Conservation (phyloP, 1,284 basidiomycete species). For the Pterula multifida region DNA sequence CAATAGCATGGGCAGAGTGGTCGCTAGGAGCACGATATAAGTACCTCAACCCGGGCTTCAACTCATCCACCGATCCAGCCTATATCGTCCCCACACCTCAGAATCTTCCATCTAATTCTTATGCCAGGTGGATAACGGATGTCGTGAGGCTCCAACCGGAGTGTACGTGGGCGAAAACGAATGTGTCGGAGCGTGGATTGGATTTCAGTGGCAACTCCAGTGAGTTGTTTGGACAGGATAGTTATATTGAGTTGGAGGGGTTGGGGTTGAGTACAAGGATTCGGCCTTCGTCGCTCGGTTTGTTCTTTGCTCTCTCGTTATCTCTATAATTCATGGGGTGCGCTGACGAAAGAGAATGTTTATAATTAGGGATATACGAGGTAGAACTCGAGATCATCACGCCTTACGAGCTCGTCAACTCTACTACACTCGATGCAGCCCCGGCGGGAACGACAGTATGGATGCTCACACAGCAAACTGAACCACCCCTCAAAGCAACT, state of each 20-base stretch:
- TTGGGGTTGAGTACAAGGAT: not conserved
- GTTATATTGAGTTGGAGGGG: not conserved
- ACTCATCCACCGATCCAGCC: conserved; percentile 9
- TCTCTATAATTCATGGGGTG: not conserved
- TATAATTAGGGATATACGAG: not conserved
- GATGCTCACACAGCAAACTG: conserved; percentile 15
- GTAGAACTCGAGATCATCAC: not conserved
- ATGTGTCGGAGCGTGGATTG: conserved; percentile 10
- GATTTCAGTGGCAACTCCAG: not conserved
- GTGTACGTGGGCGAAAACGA: conserved; percentile 17
- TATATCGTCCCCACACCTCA: conserved; percentile 13
- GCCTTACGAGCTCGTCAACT: not conserved
- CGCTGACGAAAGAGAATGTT: not conserved
- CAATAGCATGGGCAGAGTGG: conserved; percentile 3
- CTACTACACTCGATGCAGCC: conserved; percentile 7
- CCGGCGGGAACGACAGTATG: conserved; percentile 4
- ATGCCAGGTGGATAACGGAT: conserved; percentile 17
- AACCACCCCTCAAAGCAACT: conserved; percentile 9
- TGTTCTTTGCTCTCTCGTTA: not conserved
- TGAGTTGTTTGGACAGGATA: not conserved
- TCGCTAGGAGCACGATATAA: conserved; percentile 2
- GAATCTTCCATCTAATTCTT: conserved; percentile 10
- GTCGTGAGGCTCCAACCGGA: conserved; percentile 15
- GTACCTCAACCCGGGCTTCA: not conserved
- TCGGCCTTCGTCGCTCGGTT: not conserved